Evolutionary conservation across 805 yeast species (phyloP).

Genomic region (Wickerhamomyces bisporus): DNA sequence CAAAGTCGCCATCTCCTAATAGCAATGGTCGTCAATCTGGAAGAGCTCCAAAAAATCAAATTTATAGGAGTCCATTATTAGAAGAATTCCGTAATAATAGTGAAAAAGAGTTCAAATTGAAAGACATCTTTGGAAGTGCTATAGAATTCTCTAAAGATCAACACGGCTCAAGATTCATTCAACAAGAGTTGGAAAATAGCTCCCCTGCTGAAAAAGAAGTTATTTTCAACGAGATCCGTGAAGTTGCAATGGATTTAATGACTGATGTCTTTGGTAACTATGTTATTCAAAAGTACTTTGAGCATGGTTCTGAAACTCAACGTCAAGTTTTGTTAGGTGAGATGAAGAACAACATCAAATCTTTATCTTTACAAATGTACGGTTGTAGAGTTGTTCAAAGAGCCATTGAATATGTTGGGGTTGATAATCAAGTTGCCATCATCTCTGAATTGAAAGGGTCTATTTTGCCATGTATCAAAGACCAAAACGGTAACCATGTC

Average conservation of each 20-base stretch:
- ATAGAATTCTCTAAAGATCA: slow-evolving; percentile 93
- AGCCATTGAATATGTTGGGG: slow-evolving; percentile 70
- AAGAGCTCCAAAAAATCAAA: slow-evolving; percentile 35
- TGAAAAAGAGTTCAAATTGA: slow-evolving; percentile 56
- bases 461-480: slow-evolving; percentile 71
- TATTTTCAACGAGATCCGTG: slow-evolving; percentile 79
- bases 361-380: slow-evolving; percentile 87
- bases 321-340: slow-evolving; percentile 58
- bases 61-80: slow-evolving; percentile 69
- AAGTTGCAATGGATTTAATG: slow-evolving; percentile 70
- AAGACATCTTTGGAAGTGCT: slow-evolving; percentile 80
- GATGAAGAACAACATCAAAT: slow-evolving; percentile 71
- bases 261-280: slow-evolving; percentile 98
- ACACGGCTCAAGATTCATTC: slow-evolving; percentile 95
- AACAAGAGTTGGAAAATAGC: slow-evolving; percentile 71
- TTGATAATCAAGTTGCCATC: slow-evolving; percentile 60
- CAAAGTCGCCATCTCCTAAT: slow-evolving; percentile 19
- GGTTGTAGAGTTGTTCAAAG: slow-evolving; percentile 97
- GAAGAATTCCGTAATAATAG: slow-evolving; percentile 77
- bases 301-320: slow-evolving; percentile 70
- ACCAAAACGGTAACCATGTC: slow-evolving; percentile 97
- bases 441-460: slow-evolving; percentile 64
- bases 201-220: slow-evolving; percentile 67
- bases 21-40: slow-evolving; percentile 15
- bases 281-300: slow-evolving; percentile 92